Evolutionary conservation across 345 rosid genomes (phyloP), one percentile per base, ranked within the genome.

Genomic region (Syzygium aromaticum): DNA sequence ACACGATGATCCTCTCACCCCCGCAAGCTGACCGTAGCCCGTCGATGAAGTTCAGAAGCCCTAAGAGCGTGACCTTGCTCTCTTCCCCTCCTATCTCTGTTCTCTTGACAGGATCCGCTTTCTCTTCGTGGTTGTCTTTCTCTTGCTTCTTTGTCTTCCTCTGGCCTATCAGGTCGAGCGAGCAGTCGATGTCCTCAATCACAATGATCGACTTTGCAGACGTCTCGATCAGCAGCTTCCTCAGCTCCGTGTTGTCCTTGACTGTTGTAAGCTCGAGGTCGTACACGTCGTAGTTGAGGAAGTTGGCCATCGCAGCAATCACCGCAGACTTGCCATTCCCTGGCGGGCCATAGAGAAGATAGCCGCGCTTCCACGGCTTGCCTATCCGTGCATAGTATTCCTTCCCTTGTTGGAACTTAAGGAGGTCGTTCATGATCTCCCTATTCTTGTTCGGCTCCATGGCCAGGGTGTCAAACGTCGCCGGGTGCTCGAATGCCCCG

Each of bases 41-140:
- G 22, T 86, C 87, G 11, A 86, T 77, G 64, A 77, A 61, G 67
- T 86, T 86, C 87, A 86, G 52, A 11, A 86, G 52, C 16, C 87
- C 87, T 15, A 67, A 77, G 22, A 86, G 84, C 23, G 87, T 86
- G 64, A 27, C 64, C 64, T 59, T 27, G 64, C 64, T 27, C 30
- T 27, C 64, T 59, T 59, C 15, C 64, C 64, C 16, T 28, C 64
- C 64, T 59, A 25, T 59, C 64, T 59, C 64, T 25, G 64, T 5
- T 59, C 64, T 59, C 64, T 59, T 27, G 64, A 59, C 64, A 59
- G 64, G 28, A 59, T 59, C 64, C 64, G 16, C 30, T 27, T 59
- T 59, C 30, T 59, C 64, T 59, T 59, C 30, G 27, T 4, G 64
- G 30, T 27, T 2, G 64, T 11, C 64, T 5, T 59, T 59, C 64